A percentile compares a stretch with the other conserved stretches of the same genome.
phyloP scores from a whole-genome alignment of 805 yeast genomes.

The Pichia insulana region DNA sequence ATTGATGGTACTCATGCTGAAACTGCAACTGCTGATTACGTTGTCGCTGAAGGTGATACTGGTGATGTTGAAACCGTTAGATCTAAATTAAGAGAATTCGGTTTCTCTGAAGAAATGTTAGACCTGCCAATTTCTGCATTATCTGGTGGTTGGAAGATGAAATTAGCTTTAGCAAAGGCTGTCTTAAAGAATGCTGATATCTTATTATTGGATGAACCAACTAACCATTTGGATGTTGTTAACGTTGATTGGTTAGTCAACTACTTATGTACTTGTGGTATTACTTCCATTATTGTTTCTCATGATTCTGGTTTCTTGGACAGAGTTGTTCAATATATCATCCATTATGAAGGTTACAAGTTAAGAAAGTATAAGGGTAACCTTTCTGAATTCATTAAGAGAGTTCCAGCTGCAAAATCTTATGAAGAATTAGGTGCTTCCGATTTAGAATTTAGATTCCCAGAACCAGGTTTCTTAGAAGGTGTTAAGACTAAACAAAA shows the following conservation, averaged over 20 bases:
- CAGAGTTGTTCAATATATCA: slow-evolving; percentile 94
- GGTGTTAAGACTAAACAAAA: slow-evolving; percentile 99
- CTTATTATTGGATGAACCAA: slow-evolving; percentile 97
- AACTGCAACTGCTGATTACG: slow-evolving; percentile 88
- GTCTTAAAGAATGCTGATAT: slow-evolving; percentile 97
- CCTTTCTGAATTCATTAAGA: slow-evolving; percentile 96
- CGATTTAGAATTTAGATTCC: slow-evolving; percentile 93
- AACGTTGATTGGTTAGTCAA: slow-evolving; percentile 99
- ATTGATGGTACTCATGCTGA: slow-evolving; percentile 98
- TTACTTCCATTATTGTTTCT: slow-evolving; percentile 96
- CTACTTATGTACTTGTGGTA: slow-evolving; percentile 98
- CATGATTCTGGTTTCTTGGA: slow-evolving; percentile 99
- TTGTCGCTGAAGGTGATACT: slow-evolving; percentile 48
- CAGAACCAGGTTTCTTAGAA: slow-evolving; percentile 99
- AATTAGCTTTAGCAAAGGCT: slow-evolving; percentile 98
- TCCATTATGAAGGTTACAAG: slow-evolving; percentile 99
- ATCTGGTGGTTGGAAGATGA: slow-evolving; percentile 99
- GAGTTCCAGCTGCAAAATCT: slow-evolving; percentile 97
- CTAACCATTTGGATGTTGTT: slow-evolving; percentile 99
- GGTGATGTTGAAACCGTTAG: slow-evolving; percentile 66
- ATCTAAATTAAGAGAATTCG: slow-evolving; percentile 78
- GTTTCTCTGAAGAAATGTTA: slow-evolving; percentile 90
- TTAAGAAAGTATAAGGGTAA: slow-evolving; percentile 99
- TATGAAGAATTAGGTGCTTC: slow-evolving; percentile 99
- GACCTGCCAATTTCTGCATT: slow-evolving; percentile 89